Conservation (phyloP, 306 rosid genomes). For the Quercus cerris region DNA sequence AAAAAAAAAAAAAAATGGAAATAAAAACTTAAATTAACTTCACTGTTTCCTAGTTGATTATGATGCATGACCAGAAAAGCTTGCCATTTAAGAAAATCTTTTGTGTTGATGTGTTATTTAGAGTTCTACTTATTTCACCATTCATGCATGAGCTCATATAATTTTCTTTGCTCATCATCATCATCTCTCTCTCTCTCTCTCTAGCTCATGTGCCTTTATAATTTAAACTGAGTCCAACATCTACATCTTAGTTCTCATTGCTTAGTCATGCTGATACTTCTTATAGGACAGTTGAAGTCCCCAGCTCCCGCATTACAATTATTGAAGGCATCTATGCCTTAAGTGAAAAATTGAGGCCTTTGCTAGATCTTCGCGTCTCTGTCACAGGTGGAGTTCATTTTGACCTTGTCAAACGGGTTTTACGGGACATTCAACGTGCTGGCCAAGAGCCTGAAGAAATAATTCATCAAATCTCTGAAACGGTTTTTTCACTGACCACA, state of each 20-base stretch:
- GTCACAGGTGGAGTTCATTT: conserved; percentile 98
- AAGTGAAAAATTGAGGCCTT: conserved; percentile 79
- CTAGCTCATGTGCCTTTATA: not conserved
- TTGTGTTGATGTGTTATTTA: no score
- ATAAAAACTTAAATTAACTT: not conserved
- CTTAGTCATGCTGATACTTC: conserved; percentile 23
- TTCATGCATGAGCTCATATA: not conserved
- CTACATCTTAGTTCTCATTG: not conserved
- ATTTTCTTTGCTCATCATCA: not conserved
- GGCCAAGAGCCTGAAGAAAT: conserved; percentile 99
- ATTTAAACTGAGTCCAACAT: not conserved
- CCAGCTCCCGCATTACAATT: conserved; percentile 76
- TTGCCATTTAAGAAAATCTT: no score
- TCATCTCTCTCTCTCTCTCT: no score
- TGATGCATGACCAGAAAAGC: conserved; percentile 6
- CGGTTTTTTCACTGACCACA: conserved; percentile 61
- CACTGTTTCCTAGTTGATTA: not conserved
- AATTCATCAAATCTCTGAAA: conserved; percentile 96
- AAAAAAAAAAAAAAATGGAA: not conserved
- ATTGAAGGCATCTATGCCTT: conserved; percentile 96
- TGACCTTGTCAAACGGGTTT: conserved; percentile 95
- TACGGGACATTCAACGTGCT: conserved; percentile 97
- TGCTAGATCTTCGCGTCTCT: conserved; percentile 95
- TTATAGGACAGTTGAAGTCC: conserved; percentile 84
- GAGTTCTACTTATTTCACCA: no score